Evolutionary conservation across 345 rosid genomes (phyloP).

Genomic region (Corymbia maculata): DNA sequence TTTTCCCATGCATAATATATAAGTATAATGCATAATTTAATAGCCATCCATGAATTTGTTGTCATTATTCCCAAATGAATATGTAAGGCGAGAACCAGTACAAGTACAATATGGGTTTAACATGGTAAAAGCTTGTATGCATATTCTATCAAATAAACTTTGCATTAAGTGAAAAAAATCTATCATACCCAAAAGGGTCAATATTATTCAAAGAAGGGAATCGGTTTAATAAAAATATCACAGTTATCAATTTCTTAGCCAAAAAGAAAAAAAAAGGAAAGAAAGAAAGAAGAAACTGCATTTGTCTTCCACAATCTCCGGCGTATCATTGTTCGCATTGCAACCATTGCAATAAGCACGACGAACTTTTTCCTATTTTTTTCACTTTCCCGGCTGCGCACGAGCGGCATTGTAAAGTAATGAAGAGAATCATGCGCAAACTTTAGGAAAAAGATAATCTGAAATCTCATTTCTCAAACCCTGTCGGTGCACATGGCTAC

Average conservation of each 20-base stretch:
- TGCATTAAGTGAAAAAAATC: background rate
- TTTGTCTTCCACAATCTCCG: background rate
- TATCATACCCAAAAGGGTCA: background rate
- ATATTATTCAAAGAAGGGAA: background rate
- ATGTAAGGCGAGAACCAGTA: background rate
- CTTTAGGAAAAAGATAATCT: background rate
- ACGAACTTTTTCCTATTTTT: background rate
- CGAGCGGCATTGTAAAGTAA: background rate
- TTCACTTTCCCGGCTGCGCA: background rate
- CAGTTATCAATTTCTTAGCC: background rate
- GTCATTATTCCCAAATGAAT: background rate
- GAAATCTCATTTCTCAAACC: background rate
- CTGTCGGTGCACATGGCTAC: background rate
- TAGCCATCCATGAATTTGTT: background rate
- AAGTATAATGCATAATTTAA: background rate
- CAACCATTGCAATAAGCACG: background rate
- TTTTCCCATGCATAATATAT: background rate
- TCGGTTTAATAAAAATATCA: background rate
- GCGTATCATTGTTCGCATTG: background rate
- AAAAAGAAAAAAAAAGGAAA: background rate
- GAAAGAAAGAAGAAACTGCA: background rate
- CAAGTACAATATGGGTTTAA: background rate
- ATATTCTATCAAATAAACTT: background rate
- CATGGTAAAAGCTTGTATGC: background rate
- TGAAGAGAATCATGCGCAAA: background rate